A percentile compares a stretch with the other conserved stretches of the same genome.
Evolutionary conservation across 1,284 basidiomycete genomes (phyloP).

Genomic region (Tilletiopsis washingtonensis): DNA sequence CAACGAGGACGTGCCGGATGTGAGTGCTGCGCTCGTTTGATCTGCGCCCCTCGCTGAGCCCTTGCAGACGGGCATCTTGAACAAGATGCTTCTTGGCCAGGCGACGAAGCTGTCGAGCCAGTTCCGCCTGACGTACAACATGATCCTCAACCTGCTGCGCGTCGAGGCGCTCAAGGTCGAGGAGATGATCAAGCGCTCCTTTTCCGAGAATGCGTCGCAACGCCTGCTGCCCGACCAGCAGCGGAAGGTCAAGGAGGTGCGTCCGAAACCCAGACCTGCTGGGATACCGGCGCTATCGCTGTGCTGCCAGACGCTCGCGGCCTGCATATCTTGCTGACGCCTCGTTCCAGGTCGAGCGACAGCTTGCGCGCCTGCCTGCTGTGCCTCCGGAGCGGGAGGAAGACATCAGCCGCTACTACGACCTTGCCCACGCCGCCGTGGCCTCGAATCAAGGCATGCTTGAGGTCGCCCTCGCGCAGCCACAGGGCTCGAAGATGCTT

Average conservation of each 20-base stretch:
- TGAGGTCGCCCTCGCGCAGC: constrained; percentile 58
- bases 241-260: constrained; percentile 59
- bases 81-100: constrained; percentile 84
- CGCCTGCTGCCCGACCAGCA: constrained; percentile 86
- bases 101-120: constrained; percentile 91
- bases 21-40: constrained; percentile 47
- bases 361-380: constrained; percentile 60
- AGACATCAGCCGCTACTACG: constrained; percentile 71
- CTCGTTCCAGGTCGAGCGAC: constrained; percentile 69
- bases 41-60: background rate
- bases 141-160: constrained; percentile 93
- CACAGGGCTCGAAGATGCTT: constrained; percentile 64
- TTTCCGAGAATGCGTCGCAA: constrained; percentile 95
- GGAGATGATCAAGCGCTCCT: constrained; percentile 99
- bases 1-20: constrained; percentile 77
- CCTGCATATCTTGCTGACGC: no score
- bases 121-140: constrained; percentile 96
- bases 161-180: constrained; percentile 95
- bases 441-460: constrained; percentile 62
- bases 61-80: constrained; percentile 62
- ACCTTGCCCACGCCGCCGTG: constrained; percentile 63
- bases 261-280: no score
- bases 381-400: constrained; percentile 52
- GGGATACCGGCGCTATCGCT: no score
- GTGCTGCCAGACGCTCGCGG: no score